These are phyloP conservation scores for Penicillium goetzii DNA, from an alignment of 495 filamentous ascomycete genomes.

Conservation along the genomic window DNA sequence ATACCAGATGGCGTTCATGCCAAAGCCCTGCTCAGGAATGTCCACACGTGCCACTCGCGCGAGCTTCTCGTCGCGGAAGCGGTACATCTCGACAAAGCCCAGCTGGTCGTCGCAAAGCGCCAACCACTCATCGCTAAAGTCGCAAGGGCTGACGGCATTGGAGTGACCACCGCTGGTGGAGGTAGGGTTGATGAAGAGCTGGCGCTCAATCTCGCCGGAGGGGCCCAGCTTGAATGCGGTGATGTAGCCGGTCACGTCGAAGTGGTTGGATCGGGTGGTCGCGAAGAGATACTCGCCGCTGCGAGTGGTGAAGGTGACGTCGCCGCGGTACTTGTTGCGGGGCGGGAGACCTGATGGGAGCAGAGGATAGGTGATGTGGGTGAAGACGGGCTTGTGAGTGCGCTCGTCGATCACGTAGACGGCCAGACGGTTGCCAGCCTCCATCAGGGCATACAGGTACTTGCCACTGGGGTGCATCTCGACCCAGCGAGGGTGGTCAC, in stretches of 20 bases:
- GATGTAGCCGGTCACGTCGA: conserved; percentile 77
- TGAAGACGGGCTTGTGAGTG: conserved; percentile 81
- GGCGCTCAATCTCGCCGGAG: conserved; percentile 70
- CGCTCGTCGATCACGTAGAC: conserved; percentile 78
- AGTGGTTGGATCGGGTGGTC: conserved; percentile 75
- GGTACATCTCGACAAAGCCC: conserved; percentile 83
- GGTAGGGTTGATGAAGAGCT: conserved; percentile 79
- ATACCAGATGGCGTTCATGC: conserved; percentile 92
- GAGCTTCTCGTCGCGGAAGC: conserved; percentile 78
- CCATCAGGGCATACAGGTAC: conserved; percentile 84
- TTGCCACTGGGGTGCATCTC: conserved; percentile 75
- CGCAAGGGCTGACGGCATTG: conserved; percentile 78
- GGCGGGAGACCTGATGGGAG: conserved; percentile 66
- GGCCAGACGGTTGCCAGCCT: conserved; percentile 77
- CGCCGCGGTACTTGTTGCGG: conserved; percentile 68
- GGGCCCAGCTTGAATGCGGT: conserved; percentile 74
- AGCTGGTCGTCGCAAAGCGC: conserved; percentile 84
- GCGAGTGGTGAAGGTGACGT: conserved; percentile 70
- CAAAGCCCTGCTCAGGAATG: conserved; percentile 80
- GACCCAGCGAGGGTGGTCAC: conserved; percentile 83
- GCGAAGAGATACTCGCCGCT: conserved; percentile 76
- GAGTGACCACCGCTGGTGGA: conserved; percentile 84
- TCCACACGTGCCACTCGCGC: conserved; percentile 72
- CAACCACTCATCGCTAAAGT: conserved; percentile 83
- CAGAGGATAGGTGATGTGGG: conserved; percentile 72